A percentile compares a stretch with the other conserved stretches of the same genome.
phyloP scores from a whole-genome alignment of 331 rosid genomes.

The Malus hybrid region DNA sequence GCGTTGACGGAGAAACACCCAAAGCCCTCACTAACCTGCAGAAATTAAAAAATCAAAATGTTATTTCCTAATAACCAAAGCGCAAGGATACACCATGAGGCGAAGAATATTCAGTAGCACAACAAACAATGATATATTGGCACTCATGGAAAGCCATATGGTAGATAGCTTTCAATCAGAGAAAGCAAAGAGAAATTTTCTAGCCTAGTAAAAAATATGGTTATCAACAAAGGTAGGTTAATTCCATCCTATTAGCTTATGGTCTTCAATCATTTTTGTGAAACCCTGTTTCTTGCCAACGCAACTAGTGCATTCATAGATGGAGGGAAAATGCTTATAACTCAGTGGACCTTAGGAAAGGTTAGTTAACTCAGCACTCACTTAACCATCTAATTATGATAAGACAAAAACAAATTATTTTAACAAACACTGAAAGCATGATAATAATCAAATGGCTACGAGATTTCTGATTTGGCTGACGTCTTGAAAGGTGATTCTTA shows the following conservation, averaged over 20 bases:
- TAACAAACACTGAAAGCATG: not conserved
- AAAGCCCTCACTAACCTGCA: not conserved
- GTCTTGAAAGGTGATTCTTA: not conserved
- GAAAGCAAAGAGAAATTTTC: not conserved
- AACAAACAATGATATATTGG: not conserved
- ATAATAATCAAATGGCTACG: not conserved
- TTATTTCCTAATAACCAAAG: not conserved
- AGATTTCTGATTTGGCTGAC: not conserved
- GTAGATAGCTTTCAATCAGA: not conserved
- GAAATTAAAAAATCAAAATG: not conserved
- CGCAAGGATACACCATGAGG: not conserved
- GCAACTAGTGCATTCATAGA: not conserved
- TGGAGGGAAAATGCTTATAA: not conserved
- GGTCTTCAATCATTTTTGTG: not conserved
- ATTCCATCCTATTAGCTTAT: not conserved
- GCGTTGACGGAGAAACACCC: constrained; percentile 16
- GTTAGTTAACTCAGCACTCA: no score
- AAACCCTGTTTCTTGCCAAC: not conserved
- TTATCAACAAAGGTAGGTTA: not conserved
- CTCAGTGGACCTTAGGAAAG: not conserved
- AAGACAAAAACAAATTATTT: no score
- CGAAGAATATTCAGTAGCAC: not conserved
- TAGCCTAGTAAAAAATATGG: not conserved
- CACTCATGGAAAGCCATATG: not conserved
- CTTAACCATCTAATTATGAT: not conserved